phyloP scores from a whole-genome alignment of 1,284 basidiomycete genomes.

The Jaminaea rosea region DNA sequence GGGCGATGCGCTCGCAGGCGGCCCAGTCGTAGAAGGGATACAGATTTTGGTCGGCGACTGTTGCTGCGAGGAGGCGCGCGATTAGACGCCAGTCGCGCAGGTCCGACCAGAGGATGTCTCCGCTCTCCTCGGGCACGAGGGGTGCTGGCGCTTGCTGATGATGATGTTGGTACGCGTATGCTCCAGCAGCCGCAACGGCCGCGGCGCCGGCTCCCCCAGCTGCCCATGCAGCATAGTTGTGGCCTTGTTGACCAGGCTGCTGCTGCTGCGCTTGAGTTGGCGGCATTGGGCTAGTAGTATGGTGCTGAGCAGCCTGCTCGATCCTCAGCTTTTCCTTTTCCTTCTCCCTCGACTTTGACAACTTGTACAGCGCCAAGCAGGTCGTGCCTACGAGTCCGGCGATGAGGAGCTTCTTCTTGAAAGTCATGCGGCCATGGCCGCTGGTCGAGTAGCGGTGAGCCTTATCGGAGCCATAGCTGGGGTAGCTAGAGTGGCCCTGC shows the following conservation, averaged over 20 bases:
- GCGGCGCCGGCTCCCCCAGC: slow-evolving; percentile 18
- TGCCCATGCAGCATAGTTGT: slow-evolving; percentile 2
- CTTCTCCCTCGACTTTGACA: slow-evolving; percentile 27
- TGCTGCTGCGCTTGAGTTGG: slow-evolving; percentile 5
- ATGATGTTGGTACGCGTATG: slow-evolving; percentile 16
- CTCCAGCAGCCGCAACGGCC: slow-evolving; percentile 19
- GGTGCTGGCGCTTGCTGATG: slow-evolving; percentile 4
- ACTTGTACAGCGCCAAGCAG: slow-evolving; percentile 26
- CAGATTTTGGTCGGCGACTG: slow-evolving; percentile 34
- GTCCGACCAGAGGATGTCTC: slow-evolving; percentile 16
- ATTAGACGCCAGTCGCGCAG: slow-evolving; percentile 27
- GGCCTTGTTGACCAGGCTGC: not conserved
- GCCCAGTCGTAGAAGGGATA: slow-evolving; percentile 33
- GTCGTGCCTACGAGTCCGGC: slow-evolving; percentile 34
- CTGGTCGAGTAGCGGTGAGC: too few relatives aligned
- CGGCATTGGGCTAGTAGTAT: not conserved
- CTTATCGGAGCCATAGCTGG: too few relatives aligned
- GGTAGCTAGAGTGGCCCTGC: too few relatives aligned
- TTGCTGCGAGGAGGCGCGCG: slow-evolving; percentile 25
- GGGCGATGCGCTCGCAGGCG: slow-evolving; percentile 20
- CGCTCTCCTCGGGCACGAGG: slow-evolving; percentile 2
- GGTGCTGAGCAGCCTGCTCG: not conserved
- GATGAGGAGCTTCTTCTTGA: slow-evolving; percentile 35
- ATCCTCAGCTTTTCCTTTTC: not conserved
- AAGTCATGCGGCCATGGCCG: slow-evolving; percentile 14